Evolutionary conservation across 768 basidiomycete species (phyloP).

Genomic region (Tylopilus cervinicoccineus): DNA sequence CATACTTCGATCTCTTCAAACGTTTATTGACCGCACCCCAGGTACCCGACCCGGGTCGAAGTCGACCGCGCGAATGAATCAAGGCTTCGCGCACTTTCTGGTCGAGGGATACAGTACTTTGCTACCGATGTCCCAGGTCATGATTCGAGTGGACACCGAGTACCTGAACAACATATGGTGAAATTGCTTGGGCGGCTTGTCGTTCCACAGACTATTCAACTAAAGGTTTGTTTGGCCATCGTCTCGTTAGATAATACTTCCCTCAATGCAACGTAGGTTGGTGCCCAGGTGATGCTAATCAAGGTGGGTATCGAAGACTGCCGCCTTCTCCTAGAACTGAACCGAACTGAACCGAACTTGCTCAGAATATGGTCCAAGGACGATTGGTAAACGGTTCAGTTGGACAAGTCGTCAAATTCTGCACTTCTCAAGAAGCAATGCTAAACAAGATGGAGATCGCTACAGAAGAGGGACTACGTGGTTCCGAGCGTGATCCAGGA

Average conservation of each 20-base stretch:
- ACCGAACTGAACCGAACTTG: not conserved
- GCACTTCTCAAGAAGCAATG: slow-evolving; percentile 40
- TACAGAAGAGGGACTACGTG: slow-evolving; percentile 30
- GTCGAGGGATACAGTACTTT: slow-evolving; percentile 35
- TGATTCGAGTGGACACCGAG: slow-evolving; percentile 39
- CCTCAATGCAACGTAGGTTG: slow-evolving; percentile 43
- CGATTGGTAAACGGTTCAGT: slow-evolving; percentile 67
- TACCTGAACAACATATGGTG: slow-evolving; percentile 38
- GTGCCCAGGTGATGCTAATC: slow-evolving; percentile 84
- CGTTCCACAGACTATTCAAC: slow-evolving; percentile 40
- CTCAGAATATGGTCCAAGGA: slow-evolving; percentile 66
- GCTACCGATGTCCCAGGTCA: slow-evolving; percentile 44
- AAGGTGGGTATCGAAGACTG: slow-evolving; percentile 43
- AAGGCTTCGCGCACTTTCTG: slow-evolving; percentile 45
- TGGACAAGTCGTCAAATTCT: slow-evolving; percentile 50
- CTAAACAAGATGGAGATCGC: slow-evolving; percentile 36
- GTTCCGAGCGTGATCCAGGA: slow-evolving; percentile 24
- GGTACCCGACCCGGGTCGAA: slow-evolving; percentile 66
- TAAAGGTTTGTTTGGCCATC: slow-evolving; percentile 43
- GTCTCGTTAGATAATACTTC: not conserved
- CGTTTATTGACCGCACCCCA: slow-evolving; percentile 23
- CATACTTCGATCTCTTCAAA: not conserved
- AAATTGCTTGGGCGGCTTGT: slow-evolving; percentile 58
- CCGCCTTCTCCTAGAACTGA: not conserved
- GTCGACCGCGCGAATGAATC: slow-evolving; percentile 65